Conservation (phyloP, 2,329 filamentous ascomycete species). For the Aspergillus proliferans region DNA sequence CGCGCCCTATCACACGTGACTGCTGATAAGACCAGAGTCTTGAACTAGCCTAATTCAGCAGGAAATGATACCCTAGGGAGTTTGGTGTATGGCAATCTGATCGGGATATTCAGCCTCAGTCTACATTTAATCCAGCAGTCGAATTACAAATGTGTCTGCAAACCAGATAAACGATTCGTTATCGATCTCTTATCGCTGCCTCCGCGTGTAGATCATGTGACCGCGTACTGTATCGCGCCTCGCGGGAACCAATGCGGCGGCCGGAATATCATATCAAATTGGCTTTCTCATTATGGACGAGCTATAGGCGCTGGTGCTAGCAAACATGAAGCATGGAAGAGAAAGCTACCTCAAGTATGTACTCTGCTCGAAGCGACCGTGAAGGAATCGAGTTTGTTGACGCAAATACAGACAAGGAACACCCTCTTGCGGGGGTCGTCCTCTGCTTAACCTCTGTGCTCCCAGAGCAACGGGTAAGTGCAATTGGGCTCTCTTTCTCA, state of each 20-base stretch:
- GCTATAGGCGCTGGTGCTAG: slow-evolving; percentile 1
- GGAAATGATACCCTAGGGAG: not conserved
- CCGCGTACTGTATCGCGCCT: not conserved
- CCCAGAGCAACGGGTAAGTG: slow-evolving; percentile 67
- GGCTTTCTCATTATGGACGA: not conserved
- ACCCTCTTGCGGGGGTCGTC: slow-evolving; percentile 64
- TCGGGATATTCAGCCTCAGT: too few relatives aligned
- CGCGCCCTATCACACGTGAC: slow-evolving; percentile 17
- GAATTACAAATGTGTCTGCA: too few relatives aligned
- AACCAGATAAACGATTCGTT: too few relatives aligned
- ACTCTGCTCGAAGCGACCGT: not conserved
- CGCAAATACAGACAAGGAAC: slow-evolving; percentile 46
- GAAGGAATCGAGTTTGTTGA: slow-evolving; percentile 11
- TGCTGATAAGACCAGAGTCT: slow-evolving; percentile 9
- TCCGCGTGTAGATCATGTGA: not conserved
- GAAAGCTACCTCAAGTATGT: slow-evolving; percentile 30
- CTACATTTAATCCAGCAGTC: too few relatives aligned
- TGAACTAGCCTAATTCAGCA: not conserved
- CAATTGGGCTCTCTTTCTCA: not conserved
- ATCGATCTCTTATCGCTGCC: not conserved
- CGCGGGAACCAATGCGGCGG: slow-evolving; percentile 1
- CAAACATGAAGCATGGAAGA: slow-evolving; percentile 38
- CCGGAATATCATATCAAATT: not conserved
- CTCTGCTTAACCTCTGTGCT: slow-evolving; percentile 84
- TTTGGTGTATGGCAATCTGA: too few relatives aligned